Percentiles rank a stretch among this genome's conserved stretches.
Conservation (phyloP, 805 yeast species). For the Spathaspora sp. region DNA sequence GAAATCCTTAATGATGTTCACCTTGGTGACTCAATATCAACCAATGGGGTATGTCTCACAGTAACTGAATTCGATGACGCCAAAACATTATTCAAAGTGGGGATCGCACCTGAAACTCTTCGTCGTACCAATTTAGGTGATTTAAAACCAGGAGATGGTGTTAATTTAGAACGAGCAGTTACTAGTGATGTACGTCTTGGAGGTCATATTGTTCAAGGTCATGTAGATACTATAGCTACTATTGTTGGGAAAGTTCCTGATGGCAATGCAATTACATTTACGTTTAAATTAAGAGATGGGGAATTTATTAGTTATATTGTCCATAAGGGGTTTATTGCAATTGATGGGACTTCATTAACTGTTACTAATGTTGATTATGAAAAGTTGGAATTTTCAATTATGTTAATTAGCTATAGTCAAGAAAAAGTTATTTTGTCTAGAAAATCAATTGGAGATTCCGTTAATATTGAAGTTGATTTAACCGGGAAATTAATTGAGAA, state of each 20-base stretch:
- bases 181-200: constrained; percentile 82
- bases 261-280: constrained; percentile 72
- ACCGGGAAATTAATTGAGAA: constrained; percentile 89
- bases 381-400: constrained; percentile 62
- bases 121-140: constrained; percentile 73
- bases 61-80: constrained; percentile 71
- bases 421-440: constrained; percentile 68
- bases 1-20: constrained; percentile 74
- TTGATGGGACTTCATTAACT: constrained; percentile 93
- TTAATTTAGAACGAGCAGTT: constrained; percentile 91
- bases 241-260: constrained; percentile 56
- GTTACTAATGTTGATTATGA: constrained; percentile 72
- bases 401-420: constrained; percentile 92
- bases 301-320: constrained; percentile 72
- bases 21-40: constrained; percentile 89
- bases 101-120: constrained; percentile 89
- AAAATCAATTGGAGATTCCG: constrained; percentile 59
- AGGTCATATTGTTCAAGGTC: constrained; percentile 98
- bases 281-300: constrained; percentile 66
- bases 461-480: constrained; percentile 92
- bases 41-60: constrained; percentile 88
- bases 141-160: constrained; percentile 54
- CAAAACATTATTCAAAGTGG: constrained; percentile 68
- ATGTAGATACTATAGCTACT: constrained; percentile 83
- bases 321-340: constrained; percentile 88